Evolutionary conservation across 1,284 basidiomycete genomes (phyloP).

Genomic region (Erythrobasidium hasegawianum): DNA sequence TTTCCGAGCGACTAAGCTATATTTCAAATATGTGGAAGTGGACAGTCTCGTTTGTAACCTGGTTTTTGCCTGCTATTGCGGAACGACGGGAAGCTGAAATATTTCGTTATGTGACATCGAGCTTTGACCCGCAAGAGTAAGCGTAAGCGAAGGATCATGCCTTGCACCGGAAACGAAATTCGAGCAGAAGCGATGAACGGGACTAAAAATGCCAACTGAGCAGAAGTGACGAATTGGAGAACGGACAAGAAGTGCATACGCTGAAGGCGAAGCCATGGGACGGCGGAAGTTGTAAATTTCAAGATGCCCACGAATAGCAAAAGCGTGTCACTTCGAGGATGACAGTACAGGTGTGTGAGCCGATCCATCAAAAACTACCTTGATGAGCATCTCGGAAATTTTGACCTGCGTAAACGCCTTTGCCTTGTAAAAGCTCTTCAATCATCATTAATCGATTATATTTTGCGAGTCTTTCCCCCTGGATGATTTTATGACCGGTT

Average conservation of each 20-base stretch:
- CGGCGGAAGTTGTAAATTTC: neutral
- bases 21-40: neutral
- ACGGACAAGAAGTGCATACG: no score
- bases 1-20: neutral
- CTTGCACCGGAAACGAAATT: neutral
- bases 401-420: neutral
- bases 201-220: neutral
- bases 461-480: constrained; percentile 1
- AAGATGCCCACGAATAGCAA: no score
- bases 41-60: neutral
- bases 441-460: neutral
- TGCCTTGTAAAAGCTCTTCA: constrained; percentile 1
- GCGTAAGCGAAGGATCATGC: neutral
- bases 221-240: neutral
- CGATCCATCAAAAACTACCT: neutral
- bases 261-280: no score
- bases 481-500: neutral
- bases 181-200: neutral
- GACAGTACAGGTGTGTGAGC: neutral
- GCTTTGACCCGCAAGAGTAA: neutral
- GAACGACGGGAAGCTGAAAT: constrained; percentile 1
- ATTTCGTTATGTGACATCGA: no score
- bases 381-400: neutral
- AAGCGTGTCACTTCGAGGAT: constrained; percentile 1
- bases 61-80: neutral